Percentiles rank a stretch among this genome's conserved stretches.
Conservation (phyloP, 225 moss, liverwort and hornwort species). For the Rhytidiadelphus loreus region DNA sequence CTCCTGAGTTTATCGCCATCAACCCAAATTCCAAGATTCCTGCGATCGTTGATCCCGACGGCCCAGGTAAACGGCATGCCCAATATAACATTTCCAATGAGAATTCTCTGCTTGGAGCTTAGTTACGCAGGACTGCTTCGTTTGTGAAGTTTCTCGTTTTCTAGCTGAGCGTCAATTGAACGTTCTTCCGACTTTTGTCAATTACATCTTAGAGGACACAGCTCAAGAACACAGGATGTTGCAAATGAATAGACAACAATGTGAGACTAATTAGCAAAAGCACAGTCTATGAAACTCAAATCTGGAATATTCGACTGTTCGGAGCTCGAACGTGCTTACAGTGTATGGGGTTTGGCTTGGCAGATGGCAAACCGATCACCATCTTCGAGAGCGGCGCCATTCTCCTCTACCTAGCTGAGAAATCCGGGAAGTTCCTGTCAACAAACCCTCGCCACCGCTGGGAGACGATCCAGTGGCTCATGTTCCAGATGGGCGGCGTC, state of each 20-base stretch:
- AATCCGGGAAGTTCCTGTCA: conserved; percentile 64
- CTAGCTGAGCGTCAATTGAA: neutral
- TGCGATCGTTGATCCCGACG: conserved; percentile 26
- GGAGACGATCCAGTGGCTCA: conserved; percentile 72
- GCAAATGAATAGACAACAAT: no score
- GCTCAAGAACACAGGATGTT: neutral
- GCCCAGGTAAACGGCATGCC: conserved; percentile 8
- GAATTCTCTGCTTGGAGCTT: neutral
- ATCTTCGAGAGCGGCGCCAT: conserved; percentile 76
- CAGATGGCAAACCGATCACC: conserved; percentile 66
- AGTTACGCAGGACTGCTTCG: neutral
- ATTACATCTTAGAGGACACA: neutral
- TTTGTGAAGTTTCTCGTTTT: neutral
- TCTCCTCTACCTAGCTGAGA: conserved; percentile 62
- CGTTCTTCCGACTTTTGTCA: neutral
- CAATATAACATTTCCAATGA: neutral
- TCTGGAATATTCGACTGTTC: neutral
- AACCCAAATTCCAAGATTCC: conserved; percentile 78
- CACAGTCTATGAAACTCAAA: neutral
- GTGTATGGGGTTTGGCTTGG: neutral
- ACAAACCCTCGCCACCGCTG: conserved; percentile 38
- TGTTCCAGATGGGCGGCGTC: conserved; percentile 70
- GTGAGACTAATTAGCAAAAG: no score
- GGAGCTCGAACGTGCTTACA: neutral
- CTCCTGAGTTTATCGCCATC: conserved; percentile 63